Percentiles rank a stretch among this genome's conserved stretches.
These are phyloP conservation scores for Microbotryum violaceum DNA, from an alignment of 1,284 basidiomycete genomes.

Conservation along the genomic window DNA sequence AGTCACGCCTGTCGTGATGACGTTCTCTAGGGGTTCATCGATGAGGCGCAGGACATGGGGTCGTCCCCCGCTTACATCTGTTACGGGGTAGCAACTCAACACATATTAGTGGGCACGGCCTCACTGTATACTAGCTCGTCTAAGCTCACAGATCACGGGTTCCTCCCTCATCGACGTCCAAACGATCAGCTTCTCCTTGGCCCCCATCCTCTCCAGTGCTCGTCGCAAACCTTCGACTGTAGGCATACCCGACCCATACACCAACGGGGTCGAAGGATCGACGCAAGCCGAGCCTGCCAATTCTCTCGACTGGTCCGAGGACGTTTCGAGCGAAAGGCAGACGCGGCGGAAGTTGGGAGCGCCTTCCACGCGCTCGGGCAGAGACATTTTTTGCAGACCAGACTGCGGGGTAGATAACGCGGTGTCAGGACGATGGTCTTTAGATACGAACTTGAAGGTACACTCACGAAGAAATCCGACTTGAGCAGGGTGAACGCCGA, in stretches of 20 bases:
- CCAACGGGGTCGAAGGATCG: constrained; percentile 8
- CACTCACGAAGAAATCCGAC: constrained; percentile 45
- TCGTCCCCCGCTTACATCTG: constrained; percentile 52
- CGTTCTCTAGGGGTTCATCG: constrained; percentile 81
- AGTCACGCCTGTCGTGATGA: constrained; percentile 81
- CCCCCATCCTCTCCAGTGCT: constrained; percentile 73
- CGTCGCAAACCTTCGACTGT: constrained; percentile 76
- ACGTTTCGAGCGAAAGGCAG: constrained; percentile 49
- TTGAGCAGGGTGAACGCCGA: constrained; percentile 93
- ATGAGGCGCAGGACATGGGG: constrained; percentile 91
- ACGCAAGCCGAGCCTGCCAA: not conserved
- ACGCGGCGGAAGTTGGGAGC: constrained; percentile 83
- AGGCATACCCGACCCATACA: constrained; percentile 76
- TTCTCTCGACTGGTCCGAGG: constrained; percentile 4
- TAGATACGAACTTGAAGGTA: not conserved
- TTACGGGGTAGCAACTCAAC: not conserved
- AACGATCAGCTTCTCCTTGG: constrained; percentile 62
- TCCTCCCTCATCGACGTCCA: constrained; percentile 95
- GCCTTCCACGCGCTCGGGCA: constrained; percentile 90
- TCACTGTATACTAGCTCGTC: not conserved
- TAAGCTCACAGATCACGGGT: constrained; percentile 76
- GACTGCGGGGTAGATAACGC: not conserved
- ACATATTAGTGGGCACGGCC: not conserved
- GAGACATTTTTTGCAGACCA: constrained; percentile 78
- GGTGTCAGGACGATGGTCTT: not conserved